Conservation (phyloP, 495 filamentous ascomycete genomes). For the Mycothermus thermophilus region DNA sequence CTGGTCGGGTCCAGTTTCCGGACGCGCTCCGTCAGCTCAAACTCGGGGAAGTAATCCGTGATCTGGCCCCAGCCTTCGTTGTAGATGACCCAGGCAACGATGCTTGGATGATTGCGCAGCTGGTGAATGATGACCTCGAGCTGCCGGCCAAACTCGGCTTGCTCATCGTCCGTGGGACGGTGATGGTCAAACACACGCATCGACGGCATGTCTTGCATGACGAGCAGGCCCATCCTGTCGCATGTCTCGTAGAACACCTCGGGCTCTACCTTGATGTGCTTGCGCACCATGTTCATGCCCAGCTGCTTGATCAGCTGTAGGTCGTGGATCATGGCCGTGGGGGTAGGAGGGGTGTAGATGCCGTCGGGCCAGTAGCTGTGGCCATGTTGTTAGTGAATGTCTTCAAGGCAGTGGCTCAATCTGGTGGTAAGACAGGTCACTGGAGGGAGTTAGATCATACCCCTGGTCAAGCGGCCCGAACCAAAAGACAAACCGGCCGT, state of each 20-base stretch:
- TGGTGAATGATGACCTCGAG: constrained; percentile 47
- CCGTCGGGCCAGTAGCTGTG: constrained; percentile 60
- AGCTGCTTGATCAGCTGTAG: constrained; percentile 44
- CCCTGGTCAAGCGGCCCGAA: constrained; percentile 58
- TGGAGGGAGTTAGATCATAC: no score
- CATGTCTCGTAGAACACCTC: constrained; percentile 54
- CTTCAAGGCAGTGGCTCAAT: no score
- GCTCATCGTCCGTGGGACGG: constrained; percentile 32
- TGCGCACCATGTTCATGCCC: constrained; percentile 54
- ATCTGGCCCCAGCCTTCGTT: constrained; percentile 61
- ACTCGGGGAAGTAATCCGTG: constrained; percentile 36
- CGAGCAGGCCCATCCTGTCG: constrained; percentile 46
- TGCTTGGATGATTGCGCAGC: constrained; percentile 48
- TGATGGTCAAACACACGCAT: constrained; percentile 25
- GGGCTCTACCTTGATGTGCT: constrained; percentile 60
- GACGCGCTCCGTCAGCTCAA: constrained; percentile 38
- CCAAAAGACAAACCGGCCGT: constrained; percentile 49
- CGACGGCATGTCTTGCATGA: constrained; percentile 58
- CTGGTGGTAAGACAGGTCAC: no score
- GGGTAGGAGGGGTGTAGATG: constrained; percentile 43
- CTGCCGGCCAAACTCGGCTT: constrained; percentile 48
- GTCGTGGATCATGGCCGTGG: constrained; percentile 53
- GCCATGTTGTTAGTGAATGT: no score
- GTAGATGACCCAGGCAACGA: constrained; percentile 47
- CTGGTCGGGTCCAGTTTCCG: constrained; percentile 45